Percentiles rank a stretch among this genome's conserved stretches.
Conservation (phyloP, 2,329 filamentous ascomycete genomes). For the Alternaria ethzedia region DNA sequence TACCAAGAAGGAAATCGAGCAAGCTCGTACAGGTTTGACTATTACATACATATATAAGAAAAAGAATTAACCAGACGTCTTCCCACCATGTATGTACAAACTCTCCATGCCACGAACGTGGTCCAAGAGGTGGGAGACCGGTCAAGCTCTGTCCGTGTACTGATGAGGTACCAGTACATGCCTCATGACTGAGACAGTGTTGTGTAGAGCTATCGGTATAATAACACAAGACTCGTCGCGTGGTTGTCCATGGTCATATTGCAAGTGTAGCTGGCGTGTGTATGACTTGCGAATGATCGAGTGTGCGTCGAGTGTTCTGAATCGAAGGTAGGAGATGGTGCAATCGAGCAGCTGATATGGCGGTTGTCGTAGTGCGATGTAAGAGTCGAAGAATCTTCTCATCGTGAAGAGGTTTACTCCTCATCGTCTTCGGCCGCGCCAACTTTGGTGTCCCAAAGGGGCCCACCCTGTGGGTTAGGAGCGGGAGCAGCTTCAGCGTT, state of each 20-base stretch:
- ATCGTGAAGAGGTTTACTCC: conserved; percentile 1
- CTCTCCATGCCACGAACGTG: neutral
- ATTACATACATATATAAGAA: neutral
- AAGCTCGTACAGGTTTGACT: neutral
- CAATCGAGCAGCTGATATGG: neutral
- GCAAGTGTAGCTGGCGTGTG: neutral
- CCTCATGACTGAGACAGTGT: neutral
- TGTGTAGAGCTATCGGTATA: conserved; percentile 5
- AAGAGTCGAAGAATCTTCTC: neutral
- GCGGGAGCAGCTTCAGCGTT: conserved; percentile 36
- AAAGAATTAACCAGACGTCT: conserved; percentile 13
- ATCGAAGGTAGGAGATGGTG: neutral
- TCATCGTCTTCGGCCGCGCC: neutral
- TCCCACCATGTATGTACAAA: neutral
- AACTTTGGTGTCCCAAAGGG: neutral
- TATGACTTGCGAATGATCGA: neutral
- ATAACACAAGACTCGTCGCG: conserved; percentile 6
- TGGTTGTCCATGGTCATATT: neutral
- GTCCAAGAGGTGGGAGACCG: conserved; percentile 4
- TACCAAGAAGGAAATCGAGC: neutral
- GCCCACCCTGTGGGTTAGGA: neutral
- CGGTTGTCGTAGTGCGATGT: neutral
- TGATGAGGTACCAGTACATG: neutral
- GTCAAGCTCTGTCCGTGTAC: conserved; percentile 7
- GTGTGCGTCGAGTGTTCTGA: conserved; percentile 4